Base-by-base conservation (phyloP, 2,329 filamentous ascomycete genomes). In the Pochonia chlamydosporia region DNA sequence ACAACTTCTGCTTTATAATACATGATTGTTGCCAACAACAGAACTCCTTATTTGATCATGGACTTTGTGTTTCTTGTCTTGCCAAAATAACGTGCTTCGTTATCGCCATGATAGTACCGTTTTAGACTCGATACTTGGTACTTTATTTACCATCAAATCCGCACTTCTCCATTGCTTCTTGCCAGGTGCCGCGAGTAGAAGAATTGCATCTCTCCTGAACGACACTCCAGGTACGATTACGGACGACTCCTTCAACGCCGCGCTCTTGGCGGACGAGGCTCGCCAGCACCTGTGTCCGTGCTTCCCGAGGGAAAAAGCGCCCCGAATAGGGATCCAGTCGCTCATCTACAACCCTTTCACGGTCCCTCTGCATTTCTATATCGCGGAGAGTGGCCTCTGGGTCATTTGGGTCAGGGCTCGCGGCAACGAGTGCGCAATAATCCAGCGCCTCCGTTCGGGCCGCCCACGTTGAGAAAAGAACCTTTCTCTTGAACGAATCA, bases 381-480 rank as follows among this genome's bases (percentile, higher is more conserved):
- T 89, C 78, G 46, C 87, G 74, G 16, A 87, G 59, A 1, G 87
- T 71, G 23, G 82, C 75, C 48, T 92, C 87, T 1, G 91, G 91
- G 57, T 96, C 91, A 50, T 92, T 79, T 0, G 89, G 89, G 59
- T 97, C 90, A 0, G 89, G 87, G 50, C 84, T 87, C 10, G 89
- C 89, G 3, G 92, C 92, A 1, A 99, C 90, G 30, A 85, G 78
- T 2, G 88, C 84, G 68, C 93, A 99, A 66, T 96, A 99, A 56
- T 83, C 87, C 46, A 97, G 72, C 1, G 96, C 85, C 60, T 95
- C 85, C 14, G 85, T 84, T 31, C 93, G 80, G 4, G 79, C 76
- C 58, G 92, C 84, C 93, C 93, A 99, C 23, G 87, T 86, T 0
- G 90, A 89, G 57, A 96, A 96, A 3, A 99, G 70, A 2, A 95